These are phyloP conservation scores for Chalara sp. DNA, from an alignment of 2,329 filamentous ascomycete species.

Conservation along the genomic window DNA sequence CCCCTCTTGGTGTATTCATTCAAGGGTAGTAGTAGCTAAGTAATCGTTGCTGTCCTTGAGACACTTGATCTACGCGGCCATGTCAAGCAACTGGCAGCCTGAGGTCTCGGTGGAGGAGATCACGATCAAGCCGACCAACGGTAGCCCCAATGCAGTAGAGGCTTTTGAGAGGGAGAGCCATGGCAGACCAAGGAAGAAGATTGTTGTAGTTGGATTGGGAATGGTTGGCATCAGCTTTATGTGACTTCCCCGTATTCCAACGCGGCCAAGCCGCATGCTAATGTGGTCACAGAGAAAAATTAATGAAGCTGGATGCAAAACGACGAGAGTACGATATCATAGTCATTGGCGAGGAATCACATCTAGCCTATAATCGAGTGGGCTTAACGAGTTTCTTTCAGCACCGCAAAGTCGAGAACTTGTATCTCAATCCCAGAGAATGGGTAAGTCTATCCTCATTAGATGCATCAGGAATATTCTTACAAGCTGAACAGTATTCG, in stretches of 20 bases:
- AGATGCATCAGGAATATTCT: background rate
- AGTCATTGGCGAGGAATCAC: constrained; percentile 81
- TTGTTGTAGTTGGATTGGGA: constrained; percentile 80
- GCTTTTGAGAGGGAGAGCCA: constrained; percentile 17
- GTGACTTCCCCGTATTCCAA: constrained; percentile 41
- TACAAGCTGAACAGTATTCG: constrained; percentile 18
- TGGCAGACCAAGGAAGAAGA: constrained; percentile 45
- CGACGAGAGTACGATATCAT: constrained; percentile 71
- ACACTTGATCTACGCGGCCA: constrained; percentile 1
- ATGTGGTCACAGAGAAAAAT: constrained; percentile 63
- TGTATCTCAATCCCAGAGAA: constrained; percentile 80
- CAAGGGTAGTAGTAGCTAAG: no score
- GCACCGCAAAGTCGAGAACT: constrained; percentile 74
- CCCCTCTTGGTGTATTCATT: no score
- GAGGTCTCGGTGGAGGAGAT: constrained; percentile 18
- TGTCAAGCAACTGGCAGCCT: constrained; percentile 23
- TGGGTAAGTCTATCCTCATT: constrained; percentile 51
- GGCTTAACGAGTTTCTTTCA: constrained; percentile 86
- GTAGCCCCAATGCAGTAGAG: constrained; percentile 17
- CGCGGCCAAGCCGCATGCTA: background rate
- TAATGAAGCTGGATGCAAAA: constrained; percentile 76
- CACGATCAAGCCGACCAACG: constrained; percentile 15
- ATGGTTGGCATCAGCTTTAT: constrained; percentile 91
- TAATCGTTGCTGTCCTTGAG: no score
- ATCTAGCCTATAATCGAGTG: constrained; percentile 87